Evolutionary conservation across 2,329 filamentous ascomycete genomes (phyloP).

Genomic region (Ophiosphaerella herpotricha): DNA sequence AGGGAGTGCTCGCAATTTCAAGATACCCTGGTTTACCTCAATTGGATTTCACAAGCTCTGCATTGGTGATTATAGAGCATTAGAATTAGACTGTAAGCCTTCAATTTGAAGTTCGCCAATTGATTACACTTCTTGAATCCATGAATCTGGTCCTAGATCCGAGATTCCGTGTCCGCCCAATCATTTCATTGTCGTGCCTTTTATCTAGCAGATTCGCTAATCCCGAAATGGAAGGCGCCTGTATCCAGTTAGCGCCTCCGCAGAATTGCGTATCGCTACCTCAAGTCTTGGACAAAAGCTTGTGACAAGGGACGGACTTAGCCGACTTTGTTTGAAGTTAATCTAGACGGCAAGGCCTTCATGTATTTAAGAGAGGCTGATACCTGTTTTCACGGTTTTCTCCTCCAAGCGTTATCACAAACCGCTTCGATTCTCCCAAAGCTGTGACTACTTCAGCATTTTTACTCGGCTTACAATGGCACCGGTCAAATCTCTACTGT

Average conservation of each 20-base stretch:
- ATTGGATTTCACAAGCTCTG: background rate
- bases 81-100: background rate
- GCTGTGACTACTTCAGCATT: background rate
- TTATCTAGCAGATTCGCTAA: background rate
- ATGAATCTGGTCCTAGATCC: background rate
- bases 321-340: conserved; percentile 22
- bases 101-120: background rate
- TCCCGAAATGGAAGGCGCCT: conserved; percentile 2
- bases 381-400: background rate
- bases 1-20: conserved; percentile 22
- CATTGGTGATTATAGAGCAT: background rate
- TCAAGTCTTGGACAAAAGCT: conserved; percentile 11
- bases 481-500: conserved; percentile 25
- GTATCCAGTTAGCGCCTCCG: conserved; percentile 24
- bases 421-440: too few species aligned
- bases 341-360: conserved; percentile 2
- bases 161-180: background rate
- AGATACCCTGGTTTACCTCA: conserved; percentile 34
- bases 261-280: conserved; percentile 22
- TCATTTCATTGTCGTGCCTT: background rate
- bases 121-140: background rate
- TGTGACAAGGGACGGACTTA: conserved; percentile 35
- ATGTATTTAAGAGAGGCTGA: conserved; percentile 10
- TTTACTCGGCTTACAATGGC: conserved; percentile 22
- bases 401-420: too few species aligned